Base-by-base conservation (phyloP, 257 asterid species). In the Solanum clarkiae region DNA sequence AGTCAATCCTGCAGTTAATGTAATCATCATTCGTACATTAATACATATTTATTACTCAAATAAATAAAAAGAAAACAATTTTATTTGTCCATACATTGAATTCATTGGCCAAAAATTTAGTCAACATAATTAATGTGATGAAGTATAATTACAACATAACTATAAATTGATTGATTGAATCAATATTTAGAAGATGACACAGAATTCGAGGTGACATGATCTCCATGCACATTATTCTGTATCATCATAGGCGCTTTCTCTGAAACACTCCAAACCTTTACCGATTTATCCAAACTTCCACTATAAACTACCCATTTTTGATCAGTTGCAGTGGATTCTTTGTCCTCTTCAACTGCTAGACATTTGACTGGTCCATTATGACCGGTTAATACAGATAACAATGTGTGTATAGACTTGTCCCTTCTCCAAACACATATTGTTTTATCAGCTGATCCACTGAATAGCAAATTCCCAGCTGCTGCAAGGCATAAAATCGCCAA, bases 291-390 rank as follows among this genome's bases (percentile, higher is more conserved):
- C 6, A 93, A 88, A 75, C 95, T 92, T 57, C 97, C 97, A 71
- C 94, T 93, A 49, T 93, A 93, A 9, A 90, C 90, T 81, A 86
- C 84, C 93, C 95, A 93, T 77, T 83, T 88, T 71, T 85, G 63
- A 22, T 86, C 88, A 51, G 84, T 88, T 59, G 42, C 90, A 6
- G 79, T 45, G 8, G 85, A 36, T 16, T 74, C 91, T 68, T 54
- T 56, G 10, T 91, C 95, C 87, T 88, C 89, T 91, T 91, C 95
- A 80, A 91, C 92, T 17, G 94, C 92, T 47, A 93, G 77, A 59
- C 97, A 93, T 89, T 93, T 93, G 40, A 93, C 97, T 16, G 94
- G 94, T 36, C 94, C 95, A 1, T 86, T 84, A 77, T 93, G 95
- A 29, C 95, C 95, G 4, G 89, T 74, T 87, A 93, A 45, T 44